These are phyloP conservation scores for Epichloe bromicola DNA, from an alignment of 2,329 filamentous ascomycete genomes.

Conservation along the genomic window DNA sequence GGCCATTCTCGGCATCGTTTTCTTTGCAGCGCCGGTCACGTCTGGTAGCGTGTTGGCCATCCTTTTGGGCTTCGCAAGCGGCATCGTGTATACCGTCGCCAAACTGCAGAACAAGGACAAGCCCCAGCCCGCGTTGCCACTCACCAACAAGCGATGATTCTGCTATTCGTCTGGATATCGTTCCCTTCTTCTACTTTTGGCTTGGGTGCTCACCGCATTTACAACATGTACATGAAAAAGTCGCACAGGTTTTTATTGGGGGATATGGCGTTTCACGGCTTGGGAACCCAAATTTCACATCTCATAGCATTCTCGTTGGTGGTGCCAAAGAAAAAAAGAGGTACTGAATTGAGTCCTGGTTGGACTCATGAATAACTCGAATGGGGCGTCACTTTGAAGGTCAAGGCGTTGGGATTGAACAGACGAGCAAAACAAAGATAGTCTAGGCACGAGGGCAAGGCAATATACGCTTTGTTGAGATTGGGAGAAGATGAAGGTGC, in stretches of 20 bases:
- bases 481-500: too few species aligned
- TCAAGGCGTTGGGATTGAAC: too few species aligned
- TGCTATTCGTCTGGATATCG: not conserved
- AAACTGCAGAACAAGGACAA: constrained; percentile 6
- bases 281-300: not conserved
- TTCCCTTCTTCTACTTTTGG: not conserved
- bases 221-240: not conserved
- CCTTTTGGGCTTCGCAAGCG: constrained; percentile 77
- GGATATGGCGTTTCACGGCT: not conserved
- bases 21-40: constrained; percentile 90
- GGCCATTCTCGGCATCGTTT: constrained; percentile 79
- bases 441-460: too few species aligned
- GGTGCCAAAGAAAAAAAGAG: not conserved
- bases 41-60: constrained; percentile 88
- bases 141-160: constrained; percentile 3
- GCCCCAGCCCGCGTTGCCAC: constrained; percentile 2
- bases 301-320: not conserved
- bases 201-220: not conserved
- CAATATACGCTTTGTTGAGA: too few species aligned
- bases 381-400: too few species aligned
- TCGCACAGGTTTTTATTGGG: not conserved
- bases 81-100: constrained; percentile 63
- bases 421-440: too few species aligned
- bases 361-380: not conserved
- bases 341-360: not conserved